These are phyloP conservation scores for Mucor velutinosus DNA, from an alignment of 371 early-diverging fungal species.

Conservation along the genomic window DNA sequence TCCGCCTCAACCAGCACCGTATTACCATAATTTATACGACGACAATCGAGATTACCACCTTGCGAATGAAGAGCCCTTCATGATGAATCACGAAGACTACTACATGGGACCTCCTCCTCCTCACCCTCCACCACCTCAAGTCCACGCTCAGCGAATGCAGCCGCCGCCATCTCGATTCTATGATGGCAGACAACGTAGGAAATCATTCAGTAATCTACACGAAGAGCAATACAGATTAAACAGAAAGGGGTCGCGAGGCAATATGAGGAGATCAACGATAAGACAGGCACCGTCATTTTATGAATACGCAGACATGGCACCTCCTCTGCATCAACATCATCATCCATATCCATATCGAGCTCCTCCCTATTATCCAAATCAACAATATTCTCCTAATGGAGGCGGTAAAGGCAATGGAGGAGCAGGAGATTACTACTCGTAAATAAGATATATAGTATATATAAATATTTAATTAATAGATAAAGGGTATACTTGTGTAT, in stretches of 20 bases:
- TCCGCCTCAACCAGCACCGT: background rate
- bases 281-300: background rate
- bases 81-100: background rate
- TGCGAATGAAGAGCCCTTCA: background rate
- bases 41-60: background rate
- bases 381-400: conserved; percentile 8
- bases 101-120: background rate
- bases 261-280: background rate
- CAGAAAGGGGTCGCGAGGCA: conserved; percentile 8
- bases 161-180: background rate
- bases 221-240: background rate
- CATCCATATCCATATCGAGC: background rate
- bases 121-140: background rate
- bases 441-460: background rate
- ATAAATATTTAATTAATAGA: background rate
- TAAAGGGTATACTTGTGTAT: background rate
- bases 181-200: conserved; percentile 11
- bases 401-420: background rate
- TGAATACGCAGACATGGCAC: background rate
- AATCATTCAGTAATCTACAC: conserved; percentile 9
- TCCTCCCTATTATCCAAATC: conserved; percentile 4
- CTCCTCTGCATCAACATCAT: background rate
- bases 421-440: background rate
- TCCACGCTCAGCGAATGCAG: background rate
- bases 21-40: background rate